Evolutionary conservation across 371 early-diverging fungal species (phyloP).

Genomic region (Basidiobolus heterosporus): DNA sequence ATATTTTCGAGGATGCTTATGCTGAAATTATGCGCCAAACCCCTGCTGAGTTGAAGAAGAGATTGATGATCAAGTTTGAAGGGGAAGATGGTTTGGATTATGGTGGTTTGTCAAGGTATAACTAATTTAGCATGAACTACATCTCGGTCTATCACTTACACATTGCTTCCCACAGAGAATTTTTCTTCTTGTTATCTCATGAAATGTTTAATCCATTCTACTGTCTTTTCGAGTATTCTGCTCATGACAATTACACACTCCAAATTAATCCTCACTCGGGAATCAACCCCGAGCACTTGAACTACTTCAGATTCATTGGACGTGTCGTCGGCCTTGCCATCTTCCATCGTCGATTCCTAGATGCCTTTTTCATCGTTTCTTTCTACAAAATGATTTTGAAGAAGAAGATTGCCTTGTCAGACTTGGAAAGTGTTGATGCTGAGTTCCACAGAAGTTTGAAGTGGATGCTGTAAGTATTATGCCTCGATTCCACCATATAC

Average conservation of each 20-base stretch:
- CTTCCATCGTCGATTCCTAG: conserved; percentile 91
- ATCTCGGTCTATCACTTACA: neutral
- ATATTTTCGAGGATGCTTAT: conserved; percentile 88
- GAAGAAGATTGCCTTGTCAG: conserved; percentile 69
- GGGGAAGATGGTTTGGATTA: conserved; percentile 97
- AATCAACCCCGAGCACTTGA: conserved; percentile 94
- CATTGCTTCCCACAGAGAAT: conserved; percentile 45
- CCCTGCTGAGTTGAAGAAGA: conserved; percentile 76
- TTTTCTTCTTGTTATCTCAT: conserved; percentile 87
- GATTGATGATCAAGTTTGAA: conserved; percentile 91
- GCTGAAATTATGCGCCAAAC: conserved; percentile 78
- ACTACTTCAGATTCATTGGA: conserved; percentile 96
- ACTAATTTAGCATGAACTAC: no score
- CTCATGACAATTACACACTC: conserved; percentile 89
- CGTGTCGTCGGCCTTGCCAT: conserved; percentile 91
- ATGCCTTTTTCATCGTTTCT: conserved; percentile 87
- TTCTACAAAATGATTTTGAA: conserved; percentile 92
- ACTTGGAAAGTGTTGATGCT: conserved; percentile 93
- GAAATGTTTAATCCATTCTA: conserved; percentile 98
- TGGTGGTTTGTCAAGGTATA: conserved; percentile 81
- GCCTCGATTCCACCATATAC: neutral
- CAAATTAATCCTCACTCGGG: conserved; percentile 92
- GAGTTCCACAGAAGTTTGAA: conserved; percentile 78
- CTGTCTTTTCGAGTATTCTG: conserved; percentile 92
- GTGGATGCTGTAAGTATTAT: conserved; percentile 70